Evolutionary conservation across 202 grass and related monocot genomes (phyloP), one percentile per base, ranked within the genome.

Genomic region (Setaria italica): DNA sequence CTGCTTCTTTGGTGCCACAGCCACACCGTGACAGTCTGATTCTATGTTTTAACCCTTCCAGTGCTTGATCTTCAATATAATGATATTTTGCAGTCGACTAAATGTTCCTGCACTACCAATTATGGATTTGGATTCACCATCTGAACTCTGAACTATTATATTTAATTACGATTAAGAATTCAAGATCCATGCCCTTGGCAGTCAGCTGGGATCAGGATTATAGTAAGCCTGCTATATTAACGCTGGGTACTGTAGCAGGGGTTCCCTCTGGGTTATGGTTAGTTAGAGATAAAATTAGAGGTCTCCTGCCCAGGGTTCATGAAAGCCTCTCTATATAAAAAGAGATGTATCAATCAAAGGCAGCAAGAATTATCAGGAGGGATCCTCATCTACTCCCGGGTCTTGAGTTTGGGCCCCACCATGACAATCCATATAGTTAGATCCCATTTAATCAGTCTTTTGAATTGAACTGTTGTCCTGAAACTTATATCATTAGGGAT

Each of bases 381-480:
- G 2, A 47, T 47, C 9, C 45, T 10, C 45, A 47, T 47, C 9
- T 47, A 47, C 45, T 47, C 45, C 45, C 9, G 9, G 9, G 45
- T 47, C 45, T 49, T 11, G 11, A 49, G 47, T 49, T 49, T 49
- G 47, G 47, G 2, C 2, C 9, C 47, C 11, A 49, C 47, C 7
- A 3, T 49, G 11, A 49, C 47, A 49, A 50, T 70, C 66, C 42
- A 70, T 78, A 48, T 78, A 47, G 9, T 79, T 51, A 20, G 4
- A 39, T 62, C 79, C 43, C 42, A 70, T 60, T 62, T 79, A 30
- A 72, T 72, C 57, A 43, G 15, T 32, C 7, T 51, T 41, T 73
- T 35, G 30, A 47, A 64, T 72, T 47, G 51, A 65, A 64, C 17
- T 80, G 53, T 60, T 80, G 33, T 72, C 51, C 33, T 55, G 35